These are phyloP conservation scores for Heliosperma pusillum DNA, from an alignment of 148 eudicot species.

Conservation along the genomic window DNA sequence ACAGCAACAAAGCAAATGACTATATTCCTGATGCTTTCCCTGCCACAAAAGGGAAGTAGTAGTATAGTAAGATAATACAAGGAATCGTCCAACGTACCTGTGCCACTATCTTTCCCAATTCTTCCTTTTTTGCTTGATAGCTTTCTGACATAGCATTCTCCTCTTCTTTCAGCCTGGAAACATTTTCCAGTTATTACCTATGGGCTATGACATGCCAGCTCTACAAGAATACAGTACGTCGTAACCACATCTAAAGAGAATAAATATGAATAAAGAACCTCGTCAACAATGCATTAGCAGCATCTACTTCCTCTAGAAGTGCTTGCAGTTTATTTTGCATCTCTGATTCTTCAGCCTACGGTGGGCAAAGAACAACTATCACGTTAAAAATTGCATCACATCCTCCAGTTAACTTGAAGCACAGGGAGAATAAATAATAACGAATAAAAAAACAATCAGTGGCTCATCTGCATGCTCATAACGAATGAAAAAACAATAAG, in stretches of 20 bases:
- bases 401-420: not conserved
- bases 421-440: slow-evolving; percentile 3
- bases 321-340: slow-evolving; percentile 61
- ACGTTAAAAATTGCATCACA: slow-evolving; percentile 2
- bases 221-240: not conserved
- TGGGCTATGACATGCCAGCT: not conserved
- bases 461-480: not conserved
- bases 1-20: slow-evolving; percentile 1
- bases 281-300: slow-evolving; percentile 32
- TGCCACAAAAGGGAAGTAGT: not conserved
- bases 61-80: not conserved
- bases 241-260: slow-evolving; percentile 6
- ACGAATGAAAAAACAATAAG: not conserved
- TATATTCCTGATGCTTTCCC: not conserved
- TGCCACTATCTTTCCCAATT: slow-evolving; percentile 37
- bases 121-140: slow-evolving; percentile 32
- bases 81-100: slow-evolving; percentile 42
- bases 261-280: slow-evolving; percentile 41
- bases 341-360: slow-evolving; percentile 82
- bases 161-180: slow-evolving; percentile 60
- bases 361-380: not conserved
- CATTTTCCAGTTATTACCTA: slow-evolving; percentile 13
- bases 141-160: slow-evolving; percentile 44
- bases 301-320: slow-evolving; percentile 53
- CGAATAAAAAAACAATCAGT: not conserved